Percentiles rank a stretch among this genome's conserved stretches.
These are phyloP conservation scores for Phaeosphaeria sp. DNA, from an alignment of 2,329 filamentous ascomycete genomes.

Conservation along the genomic window DNA sequence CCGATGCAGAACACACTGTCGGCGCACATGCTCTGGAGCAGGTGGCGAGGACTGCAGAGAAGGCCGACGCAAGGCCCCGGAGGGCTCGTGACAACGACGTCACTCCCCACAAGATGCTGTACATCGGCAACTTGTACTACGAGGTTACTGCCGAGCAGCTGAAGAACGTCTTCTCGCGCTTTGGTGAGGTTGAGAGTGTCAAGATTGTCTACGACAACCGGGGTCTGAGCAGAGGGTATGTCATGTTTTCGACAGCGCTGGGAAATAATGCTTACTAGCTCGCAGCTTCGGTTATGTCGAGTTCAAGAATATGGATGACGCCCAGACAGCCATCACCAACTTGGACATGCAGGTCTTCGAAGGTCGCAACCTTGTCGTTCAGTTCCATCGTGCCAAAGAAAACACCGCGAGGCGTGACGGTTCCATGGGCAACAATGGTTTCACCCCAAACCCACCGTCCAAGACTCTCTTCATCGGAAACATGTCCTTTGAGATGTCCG, in stretches of 20 bases:
- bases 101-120: conserved; percentile 56
- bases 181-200: conserved; percentile 61
- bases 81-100: conserved; percentile 1
- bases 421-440: conserved; percentile 1
- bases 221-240: conserved; percentile 73
- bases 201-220: conserved; percentile 66
- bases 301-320: conserved; percentile 61
- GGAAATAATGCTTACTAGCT: conserved; percentile 12
- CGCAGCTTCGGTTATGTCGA: conserved; percentile 71
- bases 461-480: conserved; percentile 83
- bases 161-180: conserved; percentile 64
- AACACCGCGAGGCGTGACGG: neutral
- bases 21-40: conserved; percentile 32
- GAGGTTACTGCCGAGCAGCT: conserved; percentile 69
- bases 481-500: conserved; percentile 84
- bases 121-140: conserved; percentile 73
- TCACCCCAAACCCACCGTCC: conserved; percentile 56
- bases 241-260: neutral
- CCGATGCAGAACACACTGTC: conserved; percentile 36
- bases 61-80: neutral
- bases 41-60: conserved; percentile 1
- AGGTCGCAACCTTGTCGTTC: conserved; percentile 68
- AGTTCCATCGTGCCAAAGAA: conserved; percentile 57
- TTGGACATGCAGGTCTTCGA: conserved; percentile 67
- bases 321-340: conserved; percentile 62